Evolutionary conservation across 2,329 filamentous ascomycete genomes (phyloP), one percentile per base, ranked within the genome.

Genomic region (Macroventuria anomochaeta): DNA sequence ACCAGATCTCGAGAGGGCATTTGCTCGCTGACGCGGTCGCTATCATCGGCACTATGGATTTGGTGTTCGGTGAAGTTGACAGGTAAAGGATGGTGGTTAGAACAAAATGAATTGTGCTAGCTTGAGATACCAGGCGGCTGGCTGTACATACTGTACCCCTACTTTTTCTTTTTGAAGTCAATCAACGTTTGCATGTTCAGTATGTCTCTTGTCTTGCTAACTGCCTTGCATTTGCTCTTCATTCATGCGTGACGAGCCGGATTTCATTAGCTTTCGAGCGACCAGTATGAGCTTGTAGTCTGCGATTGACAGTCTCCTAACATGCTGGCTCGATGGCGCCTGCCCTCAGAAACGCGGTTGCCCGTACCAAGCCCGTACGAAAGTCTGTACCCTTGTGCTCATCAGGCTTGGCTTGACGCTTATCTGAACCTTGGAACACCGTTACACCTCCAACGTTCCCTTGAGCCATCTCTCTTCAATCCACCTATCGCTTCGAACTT

Each of bases 1-100:
- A 99, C 76, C 93, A 97, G 73, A 84, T 99, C 50, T 88, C 88
- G 61, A 89, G 90, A 79, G 95, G 95, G 26, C 96, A 99, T 80
- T 79, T 99, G 77, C 80, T 99, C 68, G 95, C 96, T 57, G 95
- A 99, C 77, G 95, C 93, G 21, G 95, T 99, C 42, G 96, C 95
- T 40, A 93, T 97, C 55, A 97, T 97, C 67, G 85, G 85, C 60
- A 84, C 71, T 0, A 68, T 71, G 64, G 75, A 77, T 52, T 34
- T 77, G 1, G 75, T 77, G 7, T 76, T 76, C 28, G 74, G 71
- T 5, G 70, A 73, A 20, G 61, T 68, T 0, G 65, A 69, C 25
- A 43, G 64, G 13, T 67, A 62, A 33, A 7, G 36, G 15, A n/a
- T n/a, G 33, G 33, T 36, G 6, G 8, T 20, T 6, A 21, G 20